Conservation (phyloP, 257 asterid genomes). For the Solanum sitiens region DNA sequence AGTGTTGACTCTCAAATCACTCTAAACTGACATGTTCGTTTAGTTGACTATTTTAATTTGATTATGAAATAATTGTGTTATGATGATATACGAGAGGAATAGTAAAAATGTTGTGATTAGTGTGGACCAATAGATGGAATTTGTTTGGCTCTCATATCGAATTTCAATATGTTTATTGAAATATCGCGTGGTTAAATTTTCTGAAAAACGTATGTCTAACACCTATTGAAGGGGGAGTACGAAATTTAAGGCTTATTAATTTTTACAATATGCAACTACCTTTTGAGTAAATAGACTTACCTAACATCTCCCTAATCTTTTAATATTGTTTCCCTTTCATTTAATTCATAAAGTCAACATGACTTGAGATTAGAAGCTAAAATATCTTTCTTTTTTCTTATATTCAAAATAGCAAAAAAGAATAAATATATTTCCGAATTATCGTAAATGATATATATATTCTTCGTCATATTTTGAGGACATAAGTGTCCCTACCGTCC, state of each 20-base stretch:
- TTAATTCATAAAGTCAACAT: neutral
- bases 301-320: neutral
- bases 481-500: too few species aligned
- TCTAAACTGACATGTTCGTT: too few species aligned
- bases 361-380: neutral
- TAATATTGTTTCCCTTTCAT: neutral
- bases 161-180: neutral
- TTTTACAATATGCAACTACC: neutral
- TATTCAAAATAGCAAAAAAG: too few species aligned
- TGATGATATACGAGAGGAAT: too few species aligned
- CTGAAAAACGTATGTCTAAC: neutral
- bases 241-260: neutral
- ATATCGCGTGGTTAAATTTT: neutral
- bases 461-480: fast-evolving
- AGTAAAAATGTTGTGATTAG: fast-evolving
- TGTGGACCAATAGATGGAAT: neutral
- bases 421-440: fast-evolving
- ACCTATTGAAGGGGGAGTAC: neutral
- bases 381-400: neutral
- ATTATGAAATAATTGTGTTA: neutral
- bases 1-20: neutral
- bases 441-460: too few species aligned
- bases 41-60: neutral
- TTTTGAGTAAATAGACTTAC: neutral
- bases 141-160: fast-evolving